Evolutionary conservation across 139 green algal genomes (phyloP).

Genomic region (Chlorella sp.): DNA sequence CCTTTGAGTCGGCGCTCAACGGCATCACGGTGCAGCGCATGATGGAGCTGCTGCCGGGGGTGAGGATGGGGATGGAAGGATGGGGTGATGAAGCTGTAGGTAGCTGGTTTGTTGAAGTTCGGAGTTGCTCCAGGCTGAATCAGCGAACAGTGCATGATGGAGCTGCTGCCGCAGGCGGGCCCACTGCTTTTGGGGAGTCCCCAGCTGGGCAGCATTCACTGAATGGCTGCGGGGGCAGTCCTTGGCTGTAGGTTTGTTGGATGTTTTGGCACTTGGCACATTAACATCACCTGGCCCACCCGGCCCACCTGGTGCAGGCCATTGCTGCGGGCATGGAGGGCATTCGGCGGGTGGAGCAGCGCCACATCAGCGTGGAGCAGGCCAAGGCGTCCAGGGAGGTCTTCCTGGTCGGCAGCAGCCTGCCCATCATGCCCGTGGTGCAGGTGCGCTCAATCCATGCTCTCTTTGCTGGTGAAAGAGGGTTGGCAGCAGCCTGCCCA

Average conservation of each 20-base stretch:
- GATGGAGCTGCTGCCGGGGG: constrained; percentile 69
- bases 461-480: no score
- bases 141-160: background rate
- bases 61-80: no score
- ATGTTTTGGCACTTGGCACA: no score
- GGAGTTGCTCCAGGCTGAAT: no score
- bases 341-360: constrained; percentile 42
- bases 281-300: no score
- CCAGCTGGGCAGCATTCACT: no score
- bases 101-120: no score
- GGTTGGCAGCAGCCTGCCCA: constrained; percentile 42
- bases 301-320: background rate
- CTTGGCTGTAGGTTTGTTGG: no score
- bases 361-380: constrained; percentile 54
- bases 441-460: background rate
- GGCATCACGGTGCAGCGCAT: constrained; percentile 71
- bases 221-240: no score
- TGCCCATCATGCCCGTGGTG: constrained; percentile 52
- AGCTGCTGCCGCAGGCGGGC: background rate
- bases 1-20: constrained; percentile 55
- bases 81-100: no score
- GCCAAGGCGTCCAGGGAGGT: constrained; percentile 57
- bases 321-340: constrained; percentile 35
- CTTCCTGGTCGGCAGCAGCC: constrained; percentile 52
- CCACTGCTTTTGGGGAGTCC: no score